Conservation (phyloP, 345 rosid genomes). For the Arabidopsis thaliana region TAIR10.1 NC_003070.9:12308501-12309000, state of each 20-base stretch:
- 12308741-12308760: no score
- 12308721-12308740: neutral
- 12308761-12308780: no score
- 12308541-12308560: no score
- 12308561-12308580: neutral
- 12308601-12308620: conserved; percentile 45
- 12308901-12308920: conserved; percentile 58
- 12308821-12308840: conserved; percentile 68
- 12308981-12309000: no score
- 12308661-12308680: conserved; percentile 52
- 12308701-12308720: conserved; percentile 56
- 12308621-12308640: neutral
- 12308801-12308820: conserved; percentile 44
- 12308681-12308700: conserved; percentile 62
- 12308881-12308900: conserved; percentile 59
- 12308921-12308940: conserved; percentile 76
- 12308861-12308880: conserved; percentile 54
- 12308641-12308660: conserved; percentile 13
- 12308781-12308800: no score
- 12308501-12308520: neutral
- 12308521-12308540: neutral
- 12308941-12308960: conserved; percentile 50
- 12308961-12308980: conserved; percentile 58
- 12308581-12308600: conserved; percentile 58
- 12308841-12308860: conserved; percentile 56